Conservation (phyloP, 176 grass and related monocot species). For the Cymbopogon citratus region DNA sequence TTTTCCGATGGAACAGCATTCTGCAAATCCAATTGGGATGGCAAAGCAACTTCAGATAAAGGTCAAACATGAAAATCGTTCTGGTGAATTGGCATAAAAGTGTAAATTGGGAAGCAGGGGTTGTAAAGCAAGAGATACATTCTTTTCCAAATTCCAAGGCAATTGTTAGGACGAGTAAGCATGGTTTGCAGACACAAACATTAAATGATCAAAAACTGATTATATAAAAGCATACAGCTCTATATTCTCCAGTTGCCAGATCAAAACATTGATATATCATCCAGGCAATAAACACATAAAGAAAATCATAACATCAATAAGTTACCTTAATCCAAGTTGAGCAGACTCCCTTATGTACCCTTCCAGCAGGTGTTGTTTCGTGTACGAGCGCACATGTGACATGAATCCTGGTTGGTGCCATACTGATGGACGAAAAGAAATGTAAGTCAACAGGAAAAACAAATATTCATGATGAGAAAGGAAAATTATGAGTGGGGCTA, state of each 20-base stretch:
- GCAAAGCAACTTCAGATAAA: slow-evolving; percentile 23
- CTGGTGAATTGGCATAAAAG: not conserved
- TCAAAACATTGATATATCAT: slow-evolving; percentile 9
- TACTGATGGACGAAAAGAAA: slow-evolving; percentile 45
- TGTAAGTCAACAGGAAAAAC: not conserved
- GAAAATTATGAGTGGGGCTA: not conserved
- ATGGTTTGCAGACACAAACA: not conserved
- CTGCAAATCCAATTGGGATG: slow-evolving; percentile 34
- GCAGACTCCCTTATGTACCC: slow-evolving; percentile 87
- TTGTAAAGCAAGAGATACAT: not conserved
- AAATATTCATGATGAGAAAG: not conserved
- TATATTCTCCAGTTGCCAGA: not conserved
- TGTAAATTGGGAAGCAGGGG: not conserved
- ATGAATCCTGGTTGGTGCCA: slow-evolving; percentile 73
- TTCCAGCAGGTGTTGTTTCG: slow-evolving; percentile 63
- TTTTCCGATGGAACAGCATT: slow-evolving; percentile 59
- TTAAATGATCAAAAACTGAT: not conserved
- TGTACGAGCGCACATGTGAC: slow-evolving; percentile 79
- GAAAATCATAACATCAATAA: not conserved
- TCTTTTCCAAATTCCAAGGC: not conserved
- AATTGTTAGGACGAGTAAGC: not conserved
- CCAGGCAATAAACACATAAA: not conserved
- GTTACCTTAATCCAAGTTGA: slow-evolving; percentile 96
- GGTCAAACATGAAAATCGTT: not conserved
- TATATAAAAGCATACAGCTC: not conserved